Percentiles rank a stretch among this genome's conserved stretches.
These are phyloP conservation scores for Termitomyces sp. DNA, from an alignment of 768 basidiomycete species.

Conservation along the genomic window DNA sequence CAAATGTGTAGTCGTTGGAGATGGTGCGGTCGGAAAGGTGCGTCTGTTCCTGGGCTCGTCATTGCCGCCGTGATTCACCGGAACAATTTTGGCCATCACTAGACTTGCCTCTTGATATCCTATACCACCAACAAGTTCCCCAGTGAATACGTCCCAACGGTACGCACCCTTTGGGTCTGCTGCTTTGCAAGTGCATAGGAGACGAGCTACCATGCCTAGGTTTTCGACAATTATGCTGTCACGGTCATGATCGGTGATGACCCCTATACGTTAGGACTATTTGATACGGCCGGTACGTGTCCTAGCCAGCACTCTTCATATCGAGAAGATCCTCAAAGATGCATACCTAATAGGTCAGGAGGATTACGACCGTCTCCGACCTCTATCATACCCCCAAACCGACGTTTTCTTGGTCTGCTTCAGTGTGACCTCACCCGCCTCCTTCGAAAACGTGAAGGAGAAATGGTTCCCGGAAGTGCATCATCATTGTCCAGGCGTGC, in stretches of 20 bases:
- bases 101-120: constrained; percentile 94
- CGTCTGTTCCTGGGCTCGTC: constrained; percentile 27
- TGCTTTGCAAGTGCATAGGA: constrained; percentile 20
- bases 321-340: constrained; percentile 8
- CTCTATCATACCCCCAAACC: constrained; percentile 98
- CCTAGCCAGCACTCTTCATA: constrained; percentile 5
- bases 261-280: constrained; percentile 96
- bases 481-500: constrained; percentile 98
- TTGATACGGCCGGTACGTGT: constrained; percentile 94
- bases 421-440: constrained; percentile 97
- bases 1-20: constrained; percentile 96
- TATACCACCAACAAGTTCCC: constrained; percentile 99
- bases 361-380: constrained; percentile 99
- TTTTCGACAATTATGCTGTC: constrained; percentile 97
- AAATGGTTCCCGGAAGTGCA: constrained; percentile 99
- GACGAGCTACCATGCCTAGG: constrained; percentile 42
- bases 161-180: constrained; percentile 44
- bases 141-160: constrained; percentile 98
- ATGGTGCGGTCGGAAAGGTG: constrained; percentile 98
- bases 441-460: constrained; percentile 99
- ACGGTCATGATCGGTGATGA: constrained; percentile 99
- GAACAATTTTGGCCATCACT: constrained; percentile 8
- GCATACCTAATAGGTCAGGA: constrained; percentile 73
- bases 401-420: constrained; percentile 99
- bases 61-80: constrained; percentile 1